phyloP scores from a whole-genome alignment of 495 filamentous ascomycete genomes.

The Darksidea phi region DNA sequence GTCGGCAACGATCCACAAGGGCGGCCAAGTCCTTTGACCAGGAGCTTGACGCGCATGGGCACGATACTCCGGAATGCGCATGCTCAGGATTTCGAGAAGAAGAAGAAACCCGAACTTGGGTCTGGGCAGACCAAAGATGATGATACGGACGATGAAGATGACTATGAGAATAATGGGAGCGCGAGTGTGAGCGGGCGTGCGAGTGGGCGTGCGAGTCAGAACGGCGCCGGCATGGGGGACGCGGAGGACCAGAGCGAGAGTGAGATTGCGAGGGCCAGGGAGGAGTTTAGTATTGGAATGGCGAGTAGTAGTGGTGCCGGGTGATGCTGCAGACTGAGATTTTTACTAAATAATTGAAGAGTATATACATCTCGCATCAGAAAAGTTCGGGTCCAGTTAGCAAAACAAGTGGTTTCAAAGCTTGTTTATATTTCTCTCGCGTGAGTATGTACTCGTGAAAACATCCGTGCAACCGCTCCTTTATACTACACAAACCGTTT shows the following conservation, averaged over 20 bases:
- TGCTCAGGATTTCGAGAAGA: conserved; percentile 83
- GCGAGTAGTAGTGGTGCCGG: conserved; percentile 10
- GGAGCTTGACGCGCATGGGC: conserved; percentile 51
- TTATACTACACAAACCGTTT: too few relatives aligned
- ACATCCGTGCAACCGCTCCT: too few relatives aligned
- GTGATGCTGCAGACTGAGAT: background rate
- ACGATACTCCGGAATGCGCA: conserved; percentile 71
- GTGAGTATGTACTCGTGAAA: too few relatives aligned
- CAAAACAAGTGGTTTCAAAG: too few relatives aligned
- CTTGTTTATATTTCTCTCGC: too few relatives aligned
- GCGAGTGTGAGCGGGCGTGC: conserved; percentile 8
- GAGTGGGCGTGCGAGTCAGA: background rate
- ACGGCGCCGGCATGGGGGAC: conserved; percentile 27
- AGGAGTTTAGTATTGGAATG: conserved; percentile 15
- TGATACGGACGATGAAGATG: conserved; percentile 36
- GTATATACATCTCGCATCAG: too few relatives aligned
- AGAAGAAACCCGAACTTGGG: conserved; percentile 50
- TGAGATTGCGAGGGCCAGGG: conserved; percentile 19
- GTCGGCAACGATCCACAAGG: background rate
- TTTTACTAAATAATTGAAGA: background rate
- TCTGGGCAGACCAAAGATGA: conserved; percentile 5
- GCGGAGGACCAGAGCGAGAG: conserved; percentile 28
- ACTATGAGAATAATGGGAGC: conserved; percentile 35
- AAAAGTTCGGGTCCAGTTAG: too few relatives aligned
- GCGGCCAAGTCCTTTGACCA: conserved; percentile 3